Percentiles rank a stretch among this genome's conserved stretches.
Evolutionary conservation across 768 basidiomycete species (phyloP).

Genomic region (Calocybe gangraenosa): DNA sequence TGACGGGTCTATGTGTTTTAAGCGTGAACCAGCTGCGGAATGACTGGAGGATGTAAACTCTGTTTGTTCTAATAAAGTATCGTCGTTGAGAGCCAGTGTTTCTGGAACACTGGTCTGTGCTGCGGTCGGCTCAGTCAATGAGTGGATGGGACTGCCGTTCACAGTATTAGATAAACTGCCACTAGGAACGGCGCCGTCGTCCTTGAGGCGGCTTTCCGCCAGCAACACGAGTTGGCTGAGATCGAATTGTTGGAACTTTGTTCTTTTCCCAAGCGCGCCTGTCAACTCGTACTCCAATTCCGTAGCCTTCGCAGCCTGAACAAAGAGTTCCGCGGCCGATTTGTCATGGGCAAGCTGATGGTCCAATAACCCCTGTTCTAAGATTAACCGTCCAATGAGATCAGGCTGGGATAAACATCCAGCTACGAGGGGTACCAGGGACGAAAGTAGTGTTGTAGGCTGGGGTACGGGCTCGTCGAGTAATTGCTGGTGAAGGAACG

Average conservation of each 20-base stretch:
- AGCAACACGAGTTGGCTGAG: slow-evolving; percentile 89
- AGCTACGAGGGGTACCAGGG: slow-evolving; percentile 37
- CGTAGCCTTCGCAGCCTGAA: slow-evolving; percentile 71
- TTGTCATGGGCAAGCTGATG: slow-evolving; percentile 77
- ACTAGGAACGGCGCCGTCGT: slow-evolving; percentile 20
- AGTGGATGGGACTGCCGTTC: slow-evolving; percentile 1
- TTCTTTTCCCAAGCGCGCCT: slow-evolving; percentile 89
- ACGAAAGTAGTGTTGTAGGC: slow-evolving; percentile 34
- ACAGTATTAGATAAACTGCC: slow-evolving; percentile 7
- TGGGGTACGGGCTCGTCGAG: slow-evolving; percentile 80
- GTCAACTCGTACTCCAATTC: slow-evolving; percentile 87
- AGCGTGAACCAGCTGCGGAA: slow-evolving; percentile 37
- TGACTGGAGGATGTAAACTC: slow-evolving; percentile 78
- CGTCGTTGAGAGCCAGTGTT: slow-evolving; percentile 84
- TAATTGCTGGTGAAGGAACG: slow-evolving; percentile 70
- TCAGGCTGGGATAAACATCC: slow-evolving; percentile 51
- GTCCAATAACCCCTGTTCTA: slow-evolving; percentile 79
- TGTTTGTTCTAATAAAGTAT: slow-evolving; percentile 93
- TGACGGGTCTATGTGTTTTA: slow-evolving; percentile 76
- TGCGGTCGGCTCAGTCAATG: slow-evolving; percentile 6
- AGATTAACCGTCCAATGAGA: slow-evolving; percentile 58
- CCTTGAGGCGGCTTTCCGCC: slow-evolving; percentile 71
- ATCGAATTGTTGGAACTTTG: slow-evolving; percentile 86
- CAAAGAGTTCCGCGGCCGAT: slow-evolving; percentile 70
- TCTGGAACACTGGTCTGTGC: slow-evolving; percentile 54